A percentile compares a stretch with the other conserved stretches of the same genome.
phyloP scores from a whole-genome alignment of 495 filamentous ascomycete species.

The Hyaloscypha variabilis region DNA sequence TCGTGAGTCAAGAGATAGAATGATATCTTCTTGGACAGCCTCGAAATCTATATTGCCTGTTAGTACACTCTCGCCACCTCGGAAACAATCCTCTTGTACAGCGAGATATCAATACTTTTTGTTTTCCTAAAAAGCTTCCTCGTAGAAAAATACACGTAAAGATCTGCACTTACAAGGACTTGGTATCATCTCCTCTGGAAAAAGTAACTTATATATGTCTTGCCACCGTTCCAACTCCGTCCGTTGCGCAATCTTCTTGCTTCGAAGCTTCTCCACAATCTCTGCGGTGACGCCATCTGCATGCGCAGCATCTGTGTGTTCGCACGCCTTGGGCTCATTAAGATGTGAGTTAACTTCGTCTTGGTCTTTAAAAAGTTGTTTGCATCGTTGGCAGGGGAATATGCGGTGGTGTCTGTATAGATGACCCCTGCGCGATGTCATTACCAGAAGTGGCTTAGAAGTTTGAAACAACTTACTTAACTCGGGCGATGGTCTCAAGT shows the following conservation, averaged over 20 bases:
- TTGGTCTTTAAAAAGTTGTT: constrained; percentile 13
- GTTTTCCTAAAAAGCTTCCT: too few species aligned
- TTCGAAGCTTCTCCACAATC: constrained; percentile 15
- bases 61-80: not conserved
- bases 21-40: constrained; percentile 5
- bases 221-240: constrained; percentile 30
- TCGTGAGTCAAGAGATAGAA: not conserved
- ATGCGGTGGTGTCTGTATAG: constrained; percentile 24
- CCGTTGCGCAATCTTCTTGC: constrained; percentile 22
- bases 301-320: constrained; percentile 5
- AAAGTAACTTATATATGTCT: constrained; percentile 25
- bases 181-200: constrained; percentile 24
- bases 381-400: constrained; percentile 22
- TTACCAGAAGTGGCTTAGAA: not conserved
- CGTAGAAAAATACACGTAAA: too few species aligned
- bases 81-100: too few species aligned
- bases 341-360: constrained; percentile 22
- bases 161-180: constrained; percentile 22
- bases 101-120: not conserved
- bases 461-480: constrained; percentile 15
- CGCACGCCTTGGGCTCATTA: constrained; percentile 16
- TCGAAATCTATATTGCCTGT: constrained; percentile 19
- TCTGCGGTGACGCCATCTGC: constrained; percentile 25
- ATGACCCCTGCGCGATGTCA: constrained; percentile 17
- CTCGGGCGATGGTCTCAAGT: constrained; percentile 19